A percentile compares a stretch with the other conserved stretches of the same genome.
phyloP scores from a whole-genome alignment of 768 basidiomycete species.

The Tulasnella sp. region DNA sequence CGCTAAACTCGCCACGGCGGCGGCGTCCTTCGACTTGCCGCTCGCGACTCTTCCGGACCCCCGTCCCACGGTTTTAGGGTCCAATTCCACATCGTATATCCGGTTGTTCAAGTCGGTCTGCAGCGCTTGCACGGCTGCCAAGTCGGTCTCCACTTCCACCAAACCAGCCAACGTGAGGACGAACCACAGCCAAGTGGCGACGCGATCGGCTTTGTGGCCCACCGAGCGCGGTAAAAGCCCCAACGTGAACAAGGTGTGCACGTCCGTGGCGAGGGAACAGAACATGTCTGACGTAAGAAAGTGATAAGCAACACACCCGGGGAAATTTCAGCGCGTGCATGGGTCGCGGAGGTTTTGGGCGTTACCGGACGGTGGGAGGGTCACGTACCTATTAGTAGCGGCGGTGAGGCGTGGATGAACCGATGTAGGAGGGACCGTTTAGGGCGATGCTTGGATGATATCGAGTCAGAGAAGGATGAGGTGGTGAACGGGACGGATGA shows the following conservation, averaged over 20 bases:
- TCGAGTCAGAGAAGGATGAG: constrained; percentile 11
- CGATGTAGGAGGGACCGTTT: constrained; percentile 53
- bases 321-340: neutral
- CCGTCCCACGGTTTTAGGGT: constrained; percentile 18
- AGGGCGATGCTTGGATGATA: constrained; percentile 11
- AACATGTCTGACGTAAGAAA: constrained; percentile 50
- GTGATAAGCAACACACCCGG: neutral
- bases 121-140: constrained; percentile 58
- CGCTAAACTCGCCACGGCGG: constrained; percentile 5
- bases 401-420: constrained; percentile 74
- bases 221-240: constrained; percentile 55
- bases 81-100: constrained; percentile 32
- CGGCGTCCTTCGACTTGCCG: constrained; percentile 15
- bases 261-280: constrained; percentile 70
- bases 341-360: constrained; percentile 4
- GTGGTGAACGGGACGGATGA: constrained; percentile 58
- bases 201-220: constrained; percentile 66
- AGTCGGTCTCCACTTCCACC: constrained; percentile 79
- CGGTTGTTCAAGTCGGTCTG: constrained; percentile 49
- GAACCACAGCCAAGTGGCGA: constrained; percentile 87
- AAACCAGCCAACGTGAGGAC: constrained; percentile 71
- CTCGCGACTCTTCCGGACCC: constrained; percentile 43
- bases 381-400: constrained; percentile 53
- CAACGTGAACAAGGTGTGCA: constrained; percentile 62
- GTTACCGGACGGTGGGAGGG: neutral